Conservation (phyloP, 73 alveolate species). For the Uronychia binucleata region DNA sequence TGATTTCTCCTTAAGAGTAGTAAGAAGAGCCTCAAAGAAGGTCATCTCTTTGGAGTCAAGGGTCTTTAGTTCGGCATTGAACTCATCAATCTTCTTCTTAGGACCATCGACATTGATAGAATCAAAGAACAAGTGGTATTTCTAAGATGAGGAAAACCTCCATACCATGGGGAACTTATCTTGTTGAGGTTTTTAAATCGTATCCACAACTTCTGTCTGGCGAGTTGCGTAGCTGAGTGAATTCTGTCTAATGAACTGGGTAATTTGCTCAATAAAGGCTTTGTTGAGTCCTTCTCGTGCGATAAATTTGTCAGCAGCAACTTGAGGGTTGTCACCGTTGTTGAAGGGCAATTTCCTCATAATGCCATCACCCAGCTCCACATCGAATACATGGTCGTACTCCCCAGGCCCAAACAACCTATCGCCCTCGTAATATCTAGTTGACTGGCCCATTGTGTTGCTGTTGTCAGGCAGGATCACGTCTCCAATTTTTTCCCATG, state of each 20-base stretch:
- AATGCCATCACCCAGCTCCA: conserved; percentile 91
- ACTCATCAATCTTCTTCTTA: conserved; percentile 88
- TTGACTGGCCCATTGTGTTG: conserved; percentile 26
- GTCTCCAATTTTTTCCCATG: conserved; percentile 98
- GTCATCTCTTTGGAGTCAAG: conserved; percentile 79
- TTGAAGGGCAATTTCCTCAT: conserved; percentile 94
- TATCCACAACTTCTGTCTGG: conserved; percentile 10
- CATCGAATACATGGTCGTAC: conserved; percentile 97
- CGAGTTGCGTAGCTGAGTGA: conserved; percentile 36
- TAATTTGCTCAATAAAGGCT: conserved; percentile 85
- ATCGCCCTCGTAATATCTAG: conserved; percentile 95
- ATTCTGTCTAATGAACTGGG: conserved; percentile 57
- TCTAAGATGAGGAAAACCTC: conserved; percentile 48
- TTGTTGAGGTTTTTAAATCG: background rate
- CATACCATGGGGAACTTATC: background rate
- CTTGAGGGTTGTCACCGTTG: conserved; percentile 92
- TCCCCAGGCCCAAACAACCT: conserved; percentile 93
- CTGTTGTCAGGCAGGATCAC: conserved; percentile 78
- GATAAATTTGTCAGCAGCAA: conserved; percentile 95
- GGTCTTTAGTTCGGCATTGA: conserved; percentile 69
- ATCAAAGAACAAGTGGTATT: conserved; percentile 78
- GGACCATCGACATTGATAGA: conserved; percentile 86
- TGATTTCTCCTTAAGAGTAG: conserved; percentile 64
- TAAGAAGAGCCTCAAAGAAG: conserved; percentile 71
- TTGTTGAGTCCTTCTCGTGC: conserved; percentile 92